Conservation (phyloP, 345 rosid genomes). For the Bruguiera parviflora region DNA sequence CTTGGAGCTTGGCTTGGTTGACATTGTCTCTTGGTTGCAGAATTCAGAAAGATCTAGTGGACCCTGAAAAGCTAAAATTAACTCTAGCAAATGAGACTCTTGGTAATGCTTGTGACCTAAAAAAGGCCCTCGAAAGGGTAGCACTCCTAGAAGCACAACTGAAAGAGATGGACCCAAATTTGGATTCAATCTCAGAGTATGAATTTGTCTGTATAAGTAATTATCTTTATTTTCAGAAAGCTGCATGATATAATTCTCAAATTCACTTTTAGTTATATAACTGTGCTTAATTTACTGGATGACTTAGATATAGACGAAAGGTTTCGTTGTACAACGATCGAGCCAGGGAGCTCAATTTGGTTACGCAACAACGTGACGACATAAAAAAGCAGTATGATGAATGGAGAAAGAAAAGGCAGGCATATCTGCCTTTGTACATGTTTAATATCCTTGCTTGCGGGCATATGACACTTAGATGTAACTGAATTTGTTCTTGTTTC, state of each 20-base stretch:
- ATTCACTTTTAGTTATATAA: background rate
- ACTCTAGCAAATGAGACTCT: constrained; percentile 56
- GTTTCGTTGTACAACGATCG: constrained; percentile 70
- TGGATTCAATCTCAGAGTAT: constrained; percentile 93
- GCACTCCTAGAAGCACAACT: constrained; percentile 78
- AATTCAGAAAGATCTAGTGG: constrained; percentile 87
- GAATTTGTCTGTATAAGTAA: background rate
- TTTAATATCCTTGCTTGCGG: background rate
- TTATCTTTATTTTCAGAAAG: too few species aligned
- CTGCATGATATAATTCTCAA: too few species aligned
- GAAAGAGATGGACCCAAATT: constrained; percentile 94
- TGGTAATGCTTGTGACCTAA: constrained; percentile 55
- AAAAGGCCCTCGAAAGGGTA: constrained; percentile 75
- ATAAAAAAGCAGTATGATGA: constrained; percentile 81
- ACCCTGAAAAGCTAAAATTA: constrained; percentile 83
- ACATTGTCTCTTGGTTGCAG: constrained; percentile 40
- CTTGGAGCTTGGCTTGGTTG: constrained; percentile 17
- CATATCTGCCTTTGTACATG: constrained; percentile 3
- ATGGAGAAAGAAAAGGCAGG: constrained; percentile 77
- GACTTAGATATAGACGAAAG: constrained; percentile 66
- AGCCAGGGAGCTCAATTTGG: constrained; percentile 69
- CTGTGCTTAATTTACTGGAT: constrained; percentile 11
- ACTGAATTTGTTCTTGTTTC: constrained; percentile 25
- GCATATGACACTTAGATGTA: constrained; percentile 11
- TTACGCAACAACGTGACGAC: constrained; percentile 82